These are phyloP conservation scores for Xylaria acuta DNA, from an alignment of 495 filamentous ascomycete species.

Conservation along the genomic window DNA sequence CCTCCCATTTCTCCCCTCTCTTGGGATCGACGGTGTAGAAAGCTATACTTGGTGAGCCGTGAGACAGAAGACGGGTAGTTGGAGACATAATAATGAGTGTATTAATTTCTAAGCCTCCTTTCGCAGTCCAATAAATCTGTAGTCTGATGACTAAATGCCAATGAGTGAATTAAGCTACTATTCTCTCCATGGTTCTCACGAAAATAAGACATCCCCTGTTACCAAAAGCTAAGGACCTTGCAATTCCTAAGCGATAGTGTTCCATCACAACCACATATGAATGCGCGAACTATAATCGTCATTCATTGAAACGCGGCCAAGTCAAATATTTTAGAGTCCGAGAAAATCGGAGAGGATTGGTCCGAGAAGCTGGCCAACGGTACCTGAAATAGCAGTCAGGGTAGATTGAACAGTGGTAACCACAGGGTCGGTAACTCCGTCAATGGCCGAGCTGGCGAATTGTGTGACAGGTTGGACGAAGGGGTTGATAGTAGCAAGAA, in stretches of 20 bases:
- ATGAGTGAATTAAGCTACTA: neutral
- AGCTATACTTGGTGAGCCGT: neutral
- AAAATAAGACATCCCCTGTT: neutral
- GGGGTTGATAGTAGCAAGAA: neutral
- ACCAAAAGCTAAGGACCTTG: neutral
- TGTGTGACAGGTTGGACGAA: neutral
- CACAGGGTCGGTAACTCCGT: neutral
- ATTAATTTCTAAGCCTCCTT: neutral
- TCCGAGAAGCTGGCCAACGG: neutral
- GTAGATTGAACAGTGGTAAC: neutral
- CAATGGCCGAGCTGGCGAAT: neutral
- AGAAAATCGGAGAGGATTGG: neutral
- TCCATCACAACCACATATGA: neutral
- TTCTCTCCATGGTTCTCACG: neutral
- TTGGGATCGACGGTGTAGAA: neutral
- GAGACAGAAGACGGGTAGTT: neutral
- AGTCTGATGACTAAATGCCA: neutral
- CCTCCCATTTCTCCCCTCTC: neutral
- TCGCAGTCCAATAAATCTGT: neutral
- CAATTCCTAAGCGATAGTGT: neutral
- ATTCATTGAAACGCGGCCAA: neutral
- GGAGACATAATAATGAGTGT: conserved; percentile 3
- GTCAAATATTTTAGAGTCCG: neutral
- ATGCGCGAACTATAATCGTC: neutral
- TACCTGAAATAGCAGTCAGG: neutral